Evolutionary conservation across 352 stramenopile species (phyloP).

Genomic region (Globisporangium cystogenes): DNA sequence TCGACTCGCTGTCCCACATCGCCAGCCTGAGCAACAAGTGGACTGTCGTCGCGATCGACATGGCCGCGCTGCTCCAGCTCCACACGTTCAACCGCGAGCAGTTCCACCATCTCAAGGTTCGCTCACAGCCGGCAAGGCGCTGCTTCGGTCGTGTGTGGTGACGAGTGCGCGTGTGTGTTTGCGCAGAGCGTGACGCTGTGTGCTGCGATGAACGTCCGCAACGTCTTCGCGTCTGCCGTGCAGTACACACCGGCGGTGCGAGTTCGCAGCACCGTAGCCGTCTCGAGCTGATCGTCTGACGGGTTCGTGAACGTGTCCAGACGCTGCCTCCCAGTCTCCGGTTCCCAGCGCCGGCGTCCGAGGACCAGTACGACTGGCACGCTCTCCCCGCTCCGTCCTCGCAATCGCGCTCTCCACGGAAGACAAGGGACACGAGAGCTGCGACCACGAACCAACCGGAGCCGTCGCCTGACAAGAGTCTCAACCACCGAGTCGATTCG

Average conservation of each 20-base stretch:
- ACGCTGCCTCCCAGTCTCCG: constrained; percentile 37
- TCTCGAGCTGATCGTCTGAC: background rate
- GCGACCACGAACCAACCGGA: background rate
- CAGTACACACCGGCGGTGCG: constrained; percentile 41
- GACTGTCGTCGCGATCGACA: constrained; percentile 64
- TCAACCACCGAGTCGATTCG: background rate
- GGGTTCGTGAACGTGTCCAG: constrained; percentile 8
- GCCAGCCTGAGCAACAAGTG: constrained; percentile 40
- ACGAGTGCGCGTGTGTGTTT: background rate
- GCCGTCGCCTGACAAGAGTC: background rate
- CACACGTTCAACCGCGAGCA: constrained; percentile 67
- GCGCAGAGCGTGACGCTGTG: constrained; percentile 52
- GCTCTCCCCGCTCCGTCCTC: constrained; percentile 13
- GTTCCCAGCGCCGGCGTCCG: constrained; percentile 18
- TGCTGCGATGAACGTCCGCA: constrained; percentile 57
- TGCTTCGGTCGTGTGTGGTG: background rate
- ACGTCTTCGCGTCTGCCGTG: constrained; percentile 51
- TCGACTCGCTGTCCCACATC: background rate
- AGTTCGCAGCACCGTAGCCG: background rate
- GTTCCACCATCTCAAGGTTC: constrained; percentile 59
- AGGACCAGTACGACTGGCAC: constrained; percentile 28
- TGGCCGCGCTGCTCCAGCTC: constrained; percentile 47
- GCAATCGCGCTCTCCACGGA: constrained; percentile 5
- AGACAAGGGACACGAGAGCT: background rate
- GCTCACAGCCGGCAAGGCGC: background rate